Conservation (phyloP, 345 rosid species). For the Gossypium mustelinum region DNA sequence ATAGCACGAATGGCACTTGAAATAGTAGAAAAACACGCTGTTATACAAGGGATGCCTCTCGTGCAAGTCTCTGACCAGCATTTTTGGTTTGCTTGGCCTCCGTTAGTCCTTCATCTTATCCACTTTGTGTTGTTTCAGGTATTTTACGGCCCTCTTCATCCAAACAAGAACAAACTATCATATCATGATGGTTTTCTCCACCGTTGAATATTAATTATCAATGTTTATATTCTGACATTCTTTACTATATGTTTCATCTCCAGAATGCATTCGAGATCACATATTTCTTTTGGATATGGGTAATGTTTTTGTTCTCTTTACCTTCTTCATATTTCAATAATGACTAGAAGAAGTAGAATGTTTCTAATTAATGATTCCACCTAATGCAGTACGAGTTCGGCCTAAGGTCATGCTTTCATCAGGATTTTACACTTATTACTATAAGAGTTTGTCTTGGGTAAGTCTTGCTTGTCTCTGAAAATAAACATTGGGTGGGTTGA, state of each 20-base stretch:
- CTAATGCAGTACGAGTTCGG: conserved; percentile 87
- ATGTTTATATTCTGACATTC: conserved; percentile 14
- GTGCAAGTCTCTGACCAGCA: conserved; percentile 72
- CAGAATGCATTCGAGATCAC: conserved; percentile 98
- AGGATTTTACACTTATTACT: conserved; percentile 35
- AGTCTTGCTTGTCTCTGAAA: conserved; percentile 20
- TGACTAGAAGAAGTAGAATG: background rate
- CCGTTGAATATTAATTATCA: background rate
- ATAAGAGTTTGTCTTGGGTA: conserved; percentile 63
- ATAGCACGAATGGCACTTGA: conserved; percentile 86
- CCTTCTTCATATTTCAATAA: background rate
- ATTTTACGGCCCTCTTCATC: background rate
- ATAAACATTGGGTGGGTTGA: too few relatives aligned
- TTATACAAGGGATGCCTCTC: conserved; percentile 95
- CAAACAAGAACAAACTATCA: background rate
- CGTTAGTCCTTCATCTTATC: conserved; percentile 63
- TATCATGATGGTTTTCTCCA: background rate
- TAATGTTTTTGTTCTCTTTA: conserved; percentile 24
- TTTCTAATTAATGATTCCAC: conserved; percentile 15
- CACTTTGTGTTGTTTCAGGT: conserved; percentile 96
- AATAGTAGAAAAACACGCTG: conserved; percentile 80
- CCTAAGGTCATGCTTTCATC: conserved; percentile 72
- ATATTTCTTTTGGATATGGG: conserved; percentile 95
- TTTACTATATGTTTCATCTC: conserved; percentile 5
- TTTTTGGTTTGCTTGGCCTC: conserved; percentile 87